These are phyloP conservation scores for Cordyceps farinosa DNA, from an alignment of 2,329 filamentous ascomycete species.

Conservation along the genomic window DNA sequence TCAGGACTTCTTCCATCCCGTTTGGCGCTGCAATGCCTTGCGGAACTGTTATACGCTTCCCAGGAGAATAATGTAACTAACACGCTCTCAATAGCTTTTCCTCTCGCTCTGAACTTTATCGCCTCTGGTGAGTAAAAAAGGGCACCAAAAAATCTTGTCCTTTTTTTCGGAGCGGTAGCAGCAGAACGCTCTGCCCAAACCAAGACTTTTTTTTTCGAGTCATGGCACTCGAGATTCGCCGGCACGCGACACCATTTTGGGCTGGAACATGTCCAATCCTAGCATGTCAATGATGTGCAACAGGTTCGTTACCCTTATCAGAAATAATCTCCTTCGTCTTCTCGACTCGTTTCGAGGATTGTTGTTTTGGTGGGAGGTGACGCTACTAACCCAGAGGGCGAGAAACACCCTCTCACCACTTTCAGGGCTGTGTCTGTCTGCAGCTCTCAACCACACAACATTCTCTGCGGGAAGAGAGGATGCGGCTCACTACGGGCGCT, in stretches of 20 bases:
- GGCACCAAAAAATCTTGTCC: conserved; percentile 24
- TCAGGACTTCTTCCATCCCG: conserved; percentile 42
- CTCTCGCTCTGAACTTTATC: conserved; percentile 84
- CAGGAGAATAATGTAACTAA: conserved; percentile 27
- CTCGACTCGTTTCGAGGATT: conserved; percentile 24
- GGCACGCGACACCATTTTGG: background rate
- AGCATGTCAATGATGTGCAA: background rate
- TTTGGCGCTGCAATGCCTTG: conserved; percentile 10
- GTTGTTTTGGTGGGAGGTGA: conserved; percentile 2
- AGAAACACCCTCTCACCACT: background rate
- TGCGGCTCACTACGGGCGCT: conserved; percentile 84
- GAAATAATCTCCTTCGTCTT: conserved; percentile 36
- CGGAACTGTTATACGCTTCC: too few species aligned
- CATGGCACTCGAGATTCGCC: background rate
- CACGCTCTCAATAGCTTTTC: conserved; percentile 55
- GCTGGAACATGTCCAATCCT: background rate
- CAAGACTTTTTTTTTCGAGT: background rate
- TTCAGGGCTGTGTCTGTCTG: background rate
- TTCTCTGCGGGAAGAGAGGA: conserved; percentile 34
- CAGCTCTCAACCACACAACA: background rate
- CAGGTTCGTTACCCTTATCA: conserved; percentile 41
- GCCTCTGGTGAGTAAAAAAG: conserved; percentile 73
- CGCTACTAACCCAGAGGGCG: conserved; percentile 22
- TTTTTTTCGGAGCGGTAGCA: conserved; percentile 62
- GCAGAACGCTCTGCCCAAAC: conserved; percentile 23